Conservation (phyloP, 345 rosid genomes). For the Cardamine occulta region DNA sequence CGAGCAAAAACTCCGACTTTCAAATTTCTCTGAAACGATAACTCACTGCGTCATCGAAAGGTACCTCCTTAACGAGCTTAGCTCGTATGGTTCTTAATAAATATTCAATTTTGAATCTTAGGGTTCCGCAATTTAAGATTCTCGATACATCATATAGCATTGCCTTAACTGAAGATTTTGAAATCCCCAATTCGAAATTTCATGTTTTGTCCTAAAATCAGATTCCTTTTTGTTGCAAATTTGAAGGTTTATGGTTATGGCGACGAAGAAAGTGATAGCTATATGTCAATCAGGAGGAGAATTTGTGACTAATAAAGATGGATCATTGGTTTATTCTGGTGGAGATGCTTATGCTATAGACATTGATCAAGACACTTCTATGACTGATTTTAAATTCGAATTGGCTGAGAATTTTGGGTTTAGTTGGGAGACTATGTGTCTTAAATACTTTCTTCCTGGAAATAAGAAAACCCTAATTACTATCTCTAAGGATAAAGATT, state of each 20-base stretch:
- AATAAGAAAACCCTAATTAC: slow-evolving; percentile 84
- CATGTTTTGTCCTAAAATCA: neutral
- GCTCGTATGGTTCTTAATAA: neutral
- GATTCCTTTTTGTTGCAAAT: neutral
- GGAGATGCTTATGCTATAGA: slow-evolving; percentile 89
- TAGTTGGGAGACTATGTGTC: slow-evolving; percentile 54
- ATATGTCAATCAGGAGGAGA: slow-evolving; percentile 94
- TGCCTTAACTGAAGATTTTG: neutral
- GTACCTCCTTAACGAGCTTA: neutral
- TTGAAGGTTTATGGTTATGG: slow-evolving; percentile 53
- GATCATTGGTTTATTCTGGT: slow-evolving; percentile 66
- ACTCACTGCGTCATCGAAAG: slow-evolving; percentile 21
- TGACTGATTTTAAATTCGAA: slow-evolving; percentile 69
- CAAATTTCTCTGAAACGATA: slow-evolving; percentile 1
- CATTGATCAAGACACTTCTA: slow-evolving; percentile 58
- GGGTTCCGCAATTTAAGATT: slow-evolving; percentile 4
- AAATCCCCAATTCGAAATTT: neutral
- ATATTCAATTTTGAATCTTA: neutral
- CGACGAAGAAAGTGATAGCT: slow-evolving; percentile 77
- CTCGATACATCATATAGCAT: neutral
- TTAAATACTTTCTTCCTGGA: slow-evolving; percentile 89
- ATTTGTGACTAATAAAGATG: slow-evolving; percentile 69
- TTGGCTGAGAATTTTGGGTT: slow-evolving; percentile 75
- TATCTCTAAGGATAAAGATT: slow-evolving; percentile 86
- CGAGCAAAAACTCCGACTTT: slow-evolving; percentile 12